Evolutionary conservation across 345 rosid species (phyloP).

Genomic region (Linum tenue): DNA sequence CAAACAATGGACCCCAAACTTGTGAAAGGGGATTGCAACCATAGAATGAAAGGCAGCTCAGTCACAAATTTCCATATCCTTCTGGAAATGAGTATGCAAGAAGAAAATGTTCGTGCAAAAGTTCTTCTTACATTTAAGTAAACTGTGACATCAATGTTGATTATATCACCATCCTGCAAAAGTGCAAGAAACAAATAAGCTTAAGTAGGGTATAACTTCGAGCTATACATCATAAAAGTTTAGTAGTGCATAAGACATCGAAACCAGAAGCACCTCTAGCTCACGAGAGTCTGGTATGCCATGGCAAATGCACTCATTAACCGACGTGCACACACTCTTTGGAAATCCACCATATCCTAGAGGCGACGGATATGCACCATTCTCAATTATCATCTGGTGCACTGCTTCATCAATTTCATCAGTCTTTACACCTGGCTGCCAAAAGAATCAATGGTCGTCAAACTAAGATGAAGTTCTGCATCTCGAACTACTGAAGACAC

Average conservation of each 20-base stretch:
- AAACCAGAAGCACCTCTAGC: conserved; percentile 48
- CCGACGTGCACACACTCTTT: conserved; percentile 94
- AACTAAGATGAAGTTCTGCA: conserved; percentile 10
- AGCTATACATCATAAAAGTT: neutral
- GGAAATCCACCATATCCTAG: conserved; percentile 98
- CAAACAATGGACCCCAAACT: neutral
- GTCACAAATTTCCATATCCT: neutral
- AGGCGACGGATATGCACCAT: conserved; percentile 95
- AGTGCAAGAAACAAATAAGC: neutral
- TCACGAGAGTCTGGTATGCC: conserved; percentile 87
- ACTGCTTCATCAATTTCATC: conserved; percentile 90
- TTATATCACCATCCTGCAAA: conserved; percentile 89
- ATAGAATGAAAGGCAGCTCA: neutral
- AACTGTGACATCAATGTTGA: conserved; percentile 87
- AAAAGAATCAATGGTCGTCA: conserved; percentile 20
- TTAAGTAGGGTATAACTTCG: neutral
- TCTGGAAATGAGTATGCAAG: neutral
- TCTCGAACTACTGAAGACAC: neutral
- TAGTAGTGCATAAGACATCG: neutral
- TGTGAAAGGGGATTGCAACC: neutral
- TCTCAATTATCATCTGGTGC: conserved; percentile 84
- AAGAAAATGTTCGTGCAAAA: conserved; percentile 1
- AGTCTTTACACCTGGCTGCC: conserved; percentile 81
- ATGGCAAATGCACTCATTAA: conserved; percentile 95
- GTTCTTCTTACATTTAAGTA: conserved; percentile 66